Evolutionary conservation across 2,329 filamentous ascomycete genomes (phyloP), one percentile per base, ranked within the genome.

Genomic region (Rosellinia necatrix): DNA sequence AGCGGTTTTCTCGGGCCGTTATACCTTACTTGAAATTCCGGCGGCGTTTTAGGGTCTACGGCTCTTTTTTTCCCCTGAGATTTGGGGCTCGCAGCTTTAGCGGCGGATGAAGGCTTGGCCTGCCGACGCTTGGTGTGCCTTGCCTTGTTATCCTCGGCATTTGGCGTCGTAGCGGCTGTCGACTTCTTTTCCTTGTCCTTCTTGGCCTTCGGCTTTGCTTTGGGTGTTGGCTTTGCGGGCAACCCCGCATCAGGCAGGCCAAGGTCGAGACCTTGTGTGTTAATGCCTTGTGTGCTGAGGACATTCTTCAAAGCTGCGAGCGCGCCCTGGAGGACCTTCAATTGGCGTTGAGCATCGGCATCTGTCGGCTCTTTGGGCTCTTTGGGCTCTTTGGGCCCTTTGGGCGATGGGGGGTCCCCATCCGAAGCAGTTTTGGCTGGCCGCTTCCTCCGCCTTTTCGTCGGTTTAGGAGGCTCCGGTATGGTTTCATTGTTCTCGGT

Each of bases 241-340:
- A 34, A 17, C 37, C n/a, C n/a, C n/a, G n/a, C n/a, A n/a, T n/a
- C n/a, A n/a, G n/a, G n/a, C n/a, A n/a, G n/a, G n/a, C n/a, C n/a
- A n/a, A 17, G n/a, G 62, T 61, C 7, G 43, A 44, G 21, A 64
- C 63, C 7, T 66, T 53, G 12, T 61, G 70, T 60, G 32, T 65
- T 63, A 41, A 70, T 68, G 29, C 68, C 70, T 62, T 72, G 71
- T 8, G 63, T 62, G 27, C 61, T 61, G 29, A 78, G 68, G 21
- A 76, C 75, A 34, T 68, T 71, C 59, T 73, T 72, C 47, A 78
- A 59, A 3, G 74, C 68, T 12, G 65, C 59, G 47, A 78, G 62
- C 12, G 75, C 74, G 13, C 72, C 74, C 35, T 71, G 58, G 8
- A 77, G 62, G 2, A 71, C 65, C 22, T 71, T 63, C 42, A 72